These are phyloP conservation scores for Schwanniomyces etchellsii DNA, from an alignment of 1,139 yeast genomes.

Conservation along the genomic window DNA sequence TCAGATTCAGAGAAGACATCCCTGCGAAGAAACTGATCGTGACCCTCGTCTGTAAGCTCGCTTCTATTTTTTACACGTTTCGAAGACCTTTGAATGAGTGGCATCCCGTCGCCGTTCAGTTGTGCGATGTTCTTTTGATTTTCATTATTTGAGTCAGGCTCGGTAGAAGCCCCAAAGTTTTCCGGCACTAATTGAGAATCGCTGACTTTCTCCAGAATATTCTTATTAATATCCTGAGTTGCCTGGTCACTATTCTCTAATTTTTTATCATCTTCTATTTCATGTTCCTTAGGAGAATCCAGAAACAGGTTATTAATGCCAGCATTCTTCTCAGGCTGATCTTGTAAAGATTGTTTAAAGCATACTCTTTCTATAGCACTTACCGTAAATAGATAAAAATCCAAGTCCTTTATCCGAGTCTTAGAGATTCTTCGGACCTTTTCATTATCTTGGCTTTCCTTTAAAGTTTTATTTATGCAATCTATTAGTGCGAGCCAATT, in stretches of 20 bases:
- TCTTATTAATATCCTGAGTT: background rate
- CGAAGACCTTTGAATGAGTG: conserved; percentile 27
- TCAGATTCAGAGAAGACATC: conserved; percentile 21
- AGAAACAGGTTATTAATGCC: background rate
- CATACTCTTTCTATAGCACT: conserved; percentile 39
- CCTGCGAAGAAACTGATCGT: conserved; percentile 15
- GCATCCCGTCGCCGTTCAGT: conserved; percentile 10
- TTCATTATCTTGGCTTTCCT: conserved; percentile 24
- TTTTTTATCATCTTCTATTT: background rate
- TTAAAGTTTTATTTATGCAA: conserved; percentile 22
- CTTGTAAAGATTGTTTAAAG: conserved; percentile 11
- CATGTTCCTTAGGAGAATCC: too few species aligned
- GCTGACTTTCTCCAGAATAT: background rate
- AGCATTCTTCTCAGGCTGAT: background rate
- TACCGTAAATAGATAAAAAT: conserved; percentile 47
- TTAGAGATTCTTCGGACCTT: conserved; percentile 28
- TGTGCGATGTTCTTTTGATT: conserved; percentile 21
- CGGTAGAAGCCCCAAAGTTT: background rate
- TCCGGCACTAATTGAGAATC: background rate
- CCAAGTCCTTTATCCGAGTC: conserved; percentile 33
- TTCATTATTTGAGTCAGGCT: conserved; percentile 14
- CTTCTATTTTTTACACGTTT: conserved; percentile 29
- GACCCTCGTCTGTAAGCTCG: conserved; percentile 10
- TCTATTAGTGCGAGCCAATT: conserved; percentile 25
- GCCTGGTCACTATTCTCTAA: background rate